Evolutionary conservation across 768 basidiomycete species (phyloP), one percentile per base, ranked within the genome.

Genomic region (Obba rivulosa): DNA sequence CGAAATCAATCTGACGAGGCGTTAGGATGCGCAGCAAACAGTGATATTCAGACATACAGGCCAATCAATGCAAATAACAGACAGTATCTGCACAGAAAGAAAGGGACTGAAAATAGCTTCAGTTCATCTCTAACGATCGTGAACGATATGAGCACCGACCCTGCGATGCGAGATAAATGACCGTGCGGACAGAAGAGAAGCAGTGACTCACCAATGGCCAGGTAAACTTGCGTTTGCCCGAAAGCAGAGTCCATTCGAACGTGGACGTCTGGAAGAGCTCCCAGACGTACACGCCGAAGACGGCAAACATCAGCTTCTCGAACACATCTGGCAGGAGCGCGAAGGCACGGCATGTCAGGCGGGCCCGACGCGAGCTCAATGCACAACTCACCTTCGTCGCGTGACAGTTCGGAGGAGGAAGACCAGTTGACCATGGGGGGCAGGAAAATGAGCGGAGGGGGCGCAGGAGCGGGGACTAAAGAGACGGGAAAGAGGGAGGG

Each of bases 31-130:
- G 28, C 28, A 13, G 7, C 28, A 31, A 31, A 31, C 7, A 31
- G 28, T n/a, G 34, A 9, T 2, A 18, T 41, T 28, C 24, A 23
- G 16, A 16, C 37, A n/a, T n/a, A 21, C 41, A 41, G 8, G 48
- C 84, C 83, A 53, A 81, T 62, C 57, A 85, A 71, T 3, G 83
- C 75, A 48, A 78, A 69, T n/a, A 87, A 57, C 72, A 86, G 79
- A 62, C 80, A 83, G 61, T 87, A 87, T 51, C 85, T 79, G 60
- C 79, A 82, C 21, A 83, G 66, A 61, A 87, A 85, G 60, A 83
- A 83, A 51, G 83, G 80, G 21, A 78, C 83, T 73, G 45, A n/a
- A 25, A 3, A 17, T 20, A 36, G 52, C 16, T 41, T 47, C 46
- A 47, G 41, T 41, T 17, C 11, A 22, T 20, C 37, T 24, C 4